phyloP scores from a whole-genome alignment of 495 filamentous ascomycete species.

The Tetracladium marchalianum region DNA sequence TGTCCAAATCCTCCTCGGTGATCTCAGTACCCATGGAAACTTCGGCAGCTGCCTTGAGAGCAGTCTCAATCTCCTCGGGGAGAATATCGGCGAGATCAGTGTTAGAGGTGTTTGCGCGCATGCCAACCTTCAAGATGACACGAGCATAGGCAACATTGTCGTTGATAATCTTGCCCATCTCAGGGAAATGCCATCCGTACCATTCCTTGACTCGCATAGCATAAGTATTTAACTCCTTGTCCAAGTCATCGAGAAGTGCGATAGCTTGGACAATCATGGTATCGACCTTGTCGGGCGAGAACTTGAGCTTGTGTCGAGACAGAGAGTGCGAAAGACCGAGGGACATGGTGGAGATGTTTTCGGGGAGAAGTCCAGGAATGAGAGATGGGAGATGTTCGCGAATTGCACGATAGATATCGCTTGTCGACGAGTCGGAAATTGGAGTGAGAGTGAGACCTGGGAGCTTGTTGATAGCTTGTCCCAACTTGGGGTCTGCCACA shows the following conservation, averaged over 20 bases:
- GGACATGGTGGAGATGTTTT: constrained; percentile 84
- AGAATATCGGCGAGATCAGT: constrained; percentile 85
- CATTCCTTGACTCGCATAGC: constrained; percentile 99
- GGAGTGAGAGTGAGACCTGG: constrained; percentile 75
- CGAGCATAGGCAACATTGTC: constrained; percentile 93
- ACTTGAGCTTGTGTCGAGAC: constrained; percentile 97
- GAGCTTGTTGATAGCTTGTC: constrained; percentile 85
- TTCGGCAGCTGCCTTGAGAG: constrained; percentile 89
- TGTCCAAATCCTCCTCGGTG: constrained; percentile 75
- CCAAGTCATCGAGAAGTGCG: constrained; percentile 83
- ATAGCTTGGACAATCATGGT: constrained; percentile 99
- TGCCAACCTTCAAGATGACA: constrained; percentile 79
- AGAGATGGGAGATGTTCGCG: constrained; percentile 81
- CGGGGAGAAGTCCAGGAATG: constrained; percentile 77
- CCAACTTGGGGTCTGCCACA: constrained; percentile 91
- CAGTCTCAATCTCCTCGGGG: constrained; percentile 88
- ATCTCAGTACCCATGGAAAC: constrained; percentile 99
- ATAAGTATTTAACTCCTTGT: constrained; percentile 98
- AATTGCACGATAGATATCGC: constrained; percentile 87
- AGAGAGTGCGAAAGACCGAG: constrained; percentile 94
- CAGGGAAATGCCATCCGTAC: constrained; percentile 99
- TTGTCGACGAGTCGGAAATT: constrained; percentile 76
- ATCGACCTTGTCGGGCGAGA: constrained; percentile 97
- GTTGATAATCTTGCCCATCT: constrained; percentile 92
- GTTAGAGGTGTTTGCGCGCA: constrained; percentile 63